Evolutionary conservation across 805 yeast species (phyloP).

Genomic region (Barnettozyma sucrosica): DNA sequence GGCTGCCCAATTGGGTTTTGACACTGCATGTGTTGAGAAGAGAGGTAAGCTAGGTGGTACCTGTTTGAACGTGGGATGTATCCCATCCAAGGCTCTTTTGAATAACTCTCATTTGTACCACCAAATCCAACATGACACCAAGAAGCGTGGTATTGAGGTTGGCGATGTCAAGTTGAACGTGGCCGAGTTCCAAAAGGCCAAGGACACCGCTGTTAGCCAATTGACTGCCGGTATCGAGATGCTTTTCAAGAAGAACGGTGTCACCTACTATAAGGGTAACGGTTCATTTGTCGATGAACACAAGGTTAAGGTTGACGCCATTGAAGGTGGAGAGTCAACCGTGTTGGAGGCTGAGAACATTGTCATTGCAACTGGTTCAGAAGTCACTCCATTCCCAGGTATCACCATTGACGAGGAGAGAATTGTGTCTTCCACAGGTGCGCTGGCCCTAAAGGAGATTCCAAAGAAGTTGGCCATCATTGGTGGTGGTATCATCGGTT

Average conservation of each 20-base stretch:
- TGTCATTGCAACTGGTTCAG: slow-evolving; percentile 97
- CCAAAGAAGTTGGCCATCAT: slow-evolving; percentile 90
- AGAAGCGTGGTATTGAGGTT: slow-evolving; percentile 85
- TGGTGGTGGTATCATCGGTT: slow-evolving; percentile 99
- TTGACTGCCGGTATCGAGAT: slow-evolving; percentile 91
- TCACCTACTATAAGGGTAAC: slow-evolving; percentile 87
- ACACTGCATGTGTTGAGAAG: slow-evolving; percentile 95
- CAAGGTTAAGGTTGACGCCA: slow-evolving; percentile 72
- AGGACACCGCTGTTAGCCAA: slow-evolving; percentile 83
- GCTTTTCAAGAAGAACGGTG: slow-evolving; percentile 93
- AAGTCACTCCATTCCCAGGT: slow-evolving; percentile 98
- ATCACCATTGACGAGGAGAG: slow-evolving; percentile 93
- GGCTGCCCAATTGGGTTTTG: slow-evolving; percentile 92
- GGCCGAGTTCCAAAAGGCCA: slow-evolving; percentile 79
- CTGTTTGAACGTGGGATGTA: slow-evolving; percentile 97
- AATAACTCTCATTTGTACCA: slow-evolving; percentile 94
- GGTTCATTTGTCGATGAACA: slow-evolving; percentile 85
- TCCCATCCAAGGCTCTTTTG: slow-evolving; percentile 92
- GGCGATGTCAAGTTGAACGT: slow-evolving; percentile 72
- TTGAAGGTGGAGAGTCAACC: slow-evolving; percentile 76
- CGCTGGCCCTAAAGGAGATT: slow-evolving; percentile 73
- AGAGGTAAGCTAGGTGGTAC: slow-evolving; percentile 98
- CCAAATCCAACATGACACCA: slow-evolving; percentile 79
- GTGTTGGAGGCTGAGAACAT: slow-evolving; percentile 77
- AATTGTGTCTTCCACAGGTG: slow-evolving; percentile 95